Evolutionary conservation across 2,329 filamentous ascomycete genomes (phyloP), one percentile per base, ranked within the genome.

Genomic region (Scedosporium minutisporum): DNA sequence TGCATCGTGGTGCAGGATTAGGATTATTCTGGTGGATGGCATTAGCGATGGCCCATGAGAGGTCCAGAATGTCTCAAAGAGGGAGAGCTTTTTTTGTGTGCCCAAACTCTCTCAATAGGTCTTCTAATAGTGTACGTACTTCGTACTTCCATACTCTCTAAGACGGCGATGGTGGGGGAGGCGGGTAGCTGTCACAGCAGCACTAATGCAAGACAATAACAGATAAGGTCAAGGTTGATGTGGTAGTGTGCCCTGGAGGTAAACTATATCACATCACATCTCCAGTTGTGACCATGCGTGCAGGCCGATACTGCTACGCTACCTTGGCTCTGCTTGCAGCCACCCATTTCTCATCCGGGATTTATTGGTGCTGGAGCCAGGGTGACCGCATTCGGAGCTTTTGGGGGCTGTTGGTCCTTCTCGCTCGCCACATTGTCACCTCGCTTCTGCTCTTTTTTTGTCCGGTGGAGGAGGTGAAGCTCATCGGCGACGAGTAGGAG

Each of bases 121-220:
- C 33, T 38, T 38, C 33, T 14, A 38, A 4, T 38, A 38, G 33
- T 38, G 12, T 10, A 38, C 33, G 33, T 38, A 38, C 33, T 14
- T 10, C 10, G 6, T 38, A 9, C 33, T 4, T 14, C 33, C 10
- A 14, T 38, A 9, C 33, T 4, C 33, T 38, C 33, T 4, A 38
- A 38, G 33, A 38, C 33, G 10, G 33, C 12, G 33, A 10, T 38
- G 33, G 29, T 38, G 29, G 29, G 33, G 33, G 33, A 38, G 33
- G 33, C 33, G 44, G 44, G 44, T 48, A 23, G 21, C 51, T 55
- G 51, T 55, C 51, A 55, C 51, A 27, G 51, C 18, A 16, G 51
- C 51, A 55, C 51, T 55, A 55, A 55, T 55, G 51, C 51, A 55
- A 55, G 51, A 55, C 51, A 55, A 55, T 55, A 55, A 23, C 21